Evolutionary conservation across 1,284 basidiomycete species (phyloP).

Genomic region (Cryptococcus neoformans): DNA sequence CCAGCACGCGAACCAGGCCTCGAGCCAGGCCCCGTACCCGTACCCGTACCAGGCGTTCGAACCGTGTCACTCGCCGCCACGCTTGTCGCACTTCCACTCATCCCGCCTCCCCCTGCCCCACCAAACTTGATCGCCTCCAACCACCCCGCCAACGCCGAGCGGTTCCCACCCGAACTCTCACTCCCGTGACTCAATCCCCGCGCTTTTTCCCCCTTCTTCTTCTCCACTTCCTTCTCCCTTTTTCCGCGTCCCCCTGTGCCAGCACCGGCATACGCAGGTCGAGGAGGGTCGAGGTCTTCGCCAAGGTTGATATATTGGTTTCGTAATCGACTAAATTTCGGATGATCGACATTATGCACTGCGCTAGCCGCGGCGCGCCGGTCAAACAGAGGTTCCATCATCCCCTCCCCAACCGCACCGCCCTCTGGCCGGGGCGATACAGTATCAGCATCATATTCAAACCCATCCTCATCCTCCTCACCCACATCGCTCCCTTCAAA

Average conservation of each 20-base stretch:
- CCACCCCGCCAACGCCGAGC: no score
- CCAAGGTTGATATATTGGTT: conserved; percentile 8
- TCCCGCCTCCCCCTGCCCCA: no score
- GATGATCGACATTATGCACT: conserved; percentile 27
- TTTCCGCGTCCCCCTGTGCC: conserved; percentile 6
- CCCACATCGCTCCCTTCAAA: conserved; percentile 40
- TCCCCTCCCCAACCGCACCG: no score
- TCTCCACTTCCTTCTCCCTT: conserved; percentile 2
- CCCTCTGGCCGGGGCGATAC: background rate
- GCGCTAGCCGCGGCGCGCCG: conserved; percentile 31
- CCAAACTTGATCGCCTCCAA: no score
- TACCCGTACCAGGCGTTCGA: no score
- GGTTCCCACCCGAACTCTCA: conserved; percentile 23
- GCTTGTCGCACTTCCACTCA: no score
- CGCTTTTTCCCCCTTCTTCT: background rate
- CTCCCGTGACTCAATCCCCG: conserved; percentile 27
- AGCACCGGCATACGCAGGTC: conserved; percentile 26
- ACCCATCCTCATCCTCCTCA: conserved; percentile 27
- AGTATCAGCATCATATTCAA: conserved; percentile 27
- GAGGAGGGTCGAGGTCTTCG: conserved; percentile 31
- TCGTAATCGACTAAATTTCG: conserved; percentile 1
- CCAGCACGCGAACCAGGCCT: no score
- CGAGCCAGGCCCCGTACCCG: no score
- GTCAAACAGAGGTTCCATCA: conserved; percentile 25
- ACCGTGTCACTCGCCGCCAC: no score